Evolutionary conservation across 2,329 filamentous ascomycete species (phyloP).

Genomic region (Exophiala oligosperma): DNA sequence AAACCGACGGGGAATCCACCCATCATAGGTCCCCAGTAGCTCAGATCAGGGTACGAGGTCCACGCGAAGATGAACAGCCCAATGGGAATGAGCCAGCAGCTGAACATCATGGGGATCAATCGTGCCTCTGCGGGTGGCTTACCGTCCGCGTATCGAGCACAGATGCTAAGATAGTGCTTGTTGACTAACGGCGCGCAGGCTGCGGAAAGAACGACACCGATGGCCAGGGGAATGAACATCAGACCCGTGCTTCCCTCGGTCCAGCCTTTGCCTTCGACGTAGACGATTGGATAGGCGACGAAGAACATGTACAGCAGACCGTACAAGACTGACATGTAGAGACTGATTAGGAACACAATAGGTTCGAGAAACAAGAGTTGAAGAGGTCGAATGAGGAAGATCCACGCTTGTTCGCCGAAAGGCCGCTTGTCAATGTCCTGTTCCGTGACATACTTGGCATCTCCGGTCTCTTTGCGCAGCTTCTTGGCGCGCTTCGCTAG

Average conservation of each 20-base stretch:
- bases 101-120: conserved; percentile 78
- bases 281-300: conserved; percentile 62
- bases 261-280: conserved; percentile 77
- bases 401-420: conserved; percentile 64
- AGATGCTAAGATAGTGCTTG: conserved; percentile 72
- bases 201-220: conserved; percentile 71
- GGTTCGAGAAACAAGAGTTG: conserved; percentile 81
- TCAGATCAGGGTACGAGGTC: conserved; percentile 59
- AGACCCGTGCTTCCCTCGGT: conserved; percentile 71
- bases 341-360: conserved; percentile 78
- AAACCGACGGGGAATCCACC: conserved; percentile 73
- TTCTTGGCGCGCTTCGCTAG: conserved; percentile 70
- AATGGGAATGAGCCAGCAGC: conserved; percentile 70
- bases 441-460: conserved; percentile 71
- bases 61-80: conserved; percentile 69
- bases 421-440: conserved; percentile 74
- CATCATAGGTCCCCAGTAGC: conserved; percentile 71
- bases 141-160: conserved; percentile 60
- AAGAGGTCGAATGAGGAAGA: conserved; percentile 81
- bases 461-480: conserved; percentile 67
- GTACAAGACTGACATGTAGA: conserved; percentile 82
- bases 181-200: conserved; percentile 71
- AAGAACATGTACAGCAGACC: conserved; percentile 59
- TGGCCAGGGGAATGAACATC: conserved; percentile 82
- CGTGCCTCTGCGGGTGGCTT: conserved; percentile 75